Evolutionary conservation across 1,284 basidiomycete species (phyloP).

Genomic region (Vanrija sp.): DNA sequence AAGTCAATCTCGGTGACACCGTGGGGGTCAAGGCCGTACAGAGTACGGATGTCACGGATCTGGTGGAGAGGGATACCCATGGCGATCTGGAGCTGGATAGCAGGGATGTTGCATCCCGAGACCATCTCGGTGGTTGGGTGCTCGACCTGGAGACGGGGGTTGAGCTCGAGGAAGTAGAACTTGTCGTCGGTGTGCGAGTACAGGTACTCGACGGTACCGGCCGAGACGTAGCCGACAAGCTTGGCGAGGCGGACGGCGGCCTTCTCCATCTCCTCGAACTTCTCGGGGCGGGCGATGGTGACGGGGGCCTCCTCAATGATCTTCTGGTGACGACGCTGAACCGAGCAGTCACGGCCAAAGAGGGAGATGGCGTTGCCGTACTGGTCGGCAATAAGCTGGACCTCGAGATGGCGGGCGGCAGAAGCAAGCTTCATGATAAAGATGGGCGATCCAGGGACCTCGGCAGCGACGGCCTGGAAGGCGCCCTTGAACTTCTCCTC

Average conservation of each 20-base stretch:
- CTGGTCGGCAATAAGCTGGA: constrained; percentile 97
- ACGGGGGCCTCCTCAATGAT: constrained; percentile 99
- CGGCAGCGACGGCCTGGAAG: constrained; percentile 88
- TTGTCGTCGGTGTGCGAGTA: constrained; percentile 91
- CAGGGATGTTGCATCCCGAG: constrained; percentile 94
- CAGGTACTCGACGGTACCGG: constrained; percentile 98
- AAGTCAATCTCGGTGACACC: constrained; percentile 92
- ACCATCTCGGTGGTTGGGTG: constrained; percentile 99
- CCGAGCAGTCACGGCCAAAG: constrained; percentile 98
- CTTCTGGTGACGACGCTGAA: constrained; percentile 99
- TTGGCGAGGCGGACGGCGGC: constrained; percentile 96
- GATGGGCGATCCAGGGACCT: constrained; percentile 97
- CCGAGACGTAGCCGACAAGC: constrained; percentile 97
- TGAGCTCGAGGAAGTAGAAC: constrained; percentile 98
- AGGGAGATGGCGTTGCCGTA: constrained; percentile 99
- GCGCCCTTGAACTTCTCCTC: constrained; percentile 87
- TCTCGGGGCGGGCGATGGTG: constrained; percentile 87
- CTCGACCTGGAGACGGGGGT: constrained; percentile 99
- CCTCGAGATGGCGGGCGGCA: constrained; percentile 94
- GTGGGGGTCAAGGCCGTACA: constrained; percentile 90
- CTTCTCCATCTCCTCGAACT: constrained; percentile 96
- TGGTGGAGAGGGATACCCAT: constrained; percentile 98
- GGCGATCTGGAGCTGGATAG: constrained; percentile 93
- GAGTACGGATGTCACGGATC: constrained; percentile 91
- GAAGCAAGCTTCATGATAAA: constrained; percentile 99